Percentiles rank a stretch among this genome's conserved stretches.
These are phyloP conservation scores for Ophiostoma perfectum DNA, from an alignment of 2,329 filamentous ascomycete genomes.

Conservation along the genomic window DNA sequence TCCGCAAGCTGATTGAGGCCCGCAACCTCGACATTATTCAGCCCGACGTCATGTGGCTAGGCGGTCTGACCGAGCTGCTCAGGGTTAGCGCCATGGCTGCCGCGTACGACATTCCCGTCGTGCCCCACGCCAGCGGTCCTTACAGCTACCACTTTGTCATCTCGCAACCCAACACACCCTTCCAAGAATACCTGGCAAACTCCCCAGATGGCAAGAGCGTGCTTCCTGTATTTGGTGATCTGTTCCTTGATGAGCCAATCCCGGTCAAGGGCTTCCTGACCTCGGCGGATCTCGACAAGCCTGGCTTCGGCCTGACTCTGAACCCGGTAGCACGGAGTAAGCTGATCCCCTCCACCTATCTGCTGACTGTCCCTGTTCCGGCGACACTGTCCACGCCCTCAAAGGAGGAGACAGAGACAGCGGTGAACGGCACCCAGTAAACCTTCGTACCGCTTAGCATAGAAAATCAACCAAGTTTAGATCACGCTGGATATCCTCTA, in stretches of 20 bases:
- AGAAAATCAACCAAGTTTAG: too few species aligned
- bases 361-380: constrained; percentile 63
- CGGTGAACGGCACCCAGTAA: background rate
- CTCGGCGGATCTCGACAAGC: constrained; percentile 74
- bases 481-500: too few species aligned
- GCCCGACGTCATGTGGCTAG: constrained; percentile 96
- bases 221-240: constrained; percentile 82
- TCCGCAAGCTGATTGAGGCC: constrained; percentile 87
- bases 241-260: constrained; percentile 88
- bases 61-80: constrained; percentile 84
- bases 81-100: constrained; percentile 84
- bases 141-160: constrained; percentile 97
- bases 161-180: constrained; percentile 85
- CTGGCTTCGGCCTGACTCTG: constrained; percentile 82
- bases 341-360: constrained; percentile 67
- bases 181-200: constrained; percentile 94
- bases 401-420: background rate
- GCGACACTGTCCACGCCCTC: background rate
- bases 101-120: constrained; percentile 89
- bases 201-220: constrained; percentile 87
- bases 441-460: background rate
- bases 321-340: constrained; percentile 67
- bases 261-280: constrained; percentile 77
- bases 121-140: constrained; percentile 88
- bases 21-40: constrained; percentile 92